Conservation (phyloP, 495 filamentous ascomycete species). For the Annulohypoxylon moriforme region DNA sequence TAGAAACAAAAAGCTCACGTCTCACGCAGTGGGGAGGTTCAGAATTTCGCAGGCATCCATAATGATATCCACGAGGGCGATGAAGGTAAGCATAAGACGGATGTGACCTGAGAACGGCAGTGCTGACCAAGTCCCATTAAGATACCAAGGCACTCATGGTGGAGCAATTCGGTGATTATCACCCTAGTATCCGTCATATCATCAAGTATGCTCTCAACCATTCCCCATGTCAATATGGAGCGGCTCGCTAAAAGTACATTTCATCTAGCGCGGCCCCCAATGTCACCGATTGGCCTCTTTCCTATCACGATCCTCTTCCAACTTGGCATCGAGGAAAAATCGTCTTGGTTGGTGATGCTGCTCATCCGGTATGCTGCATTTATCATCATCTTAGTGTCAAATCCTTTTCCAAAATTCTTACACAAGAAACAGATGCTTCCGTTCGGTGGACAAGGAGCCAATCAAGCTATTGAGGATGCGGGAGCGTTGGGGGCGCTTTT, state of each 20-base stretch:
- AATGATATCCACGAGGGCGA: slow-evolving; percentile 26
- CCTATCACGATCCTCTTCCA: slow-evolving; percentile 43
- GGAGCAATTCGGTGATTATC: slow-evolving; percentile 33
- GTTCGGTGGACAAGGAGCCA: slow-evolving; percentile 29
- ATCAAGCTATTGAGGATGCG: slow-evolving; percentile 27
- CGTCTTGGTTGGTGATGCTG: slow-evolving; percentile 58
- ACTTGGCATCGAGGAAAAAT: slow-evolving; percentile 51
- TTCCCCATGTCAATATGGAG: background rate
- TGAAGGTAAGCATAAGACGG: background rate
- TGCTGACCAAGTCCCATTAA: slow-evolving; percentile 20
- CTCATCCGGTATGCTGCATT: slow-evolving; percentile 48
- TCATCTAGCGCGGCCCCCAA: slow-evolving; percentile 43
- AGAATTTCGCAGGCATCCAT: slow-evolving; percentile 57
- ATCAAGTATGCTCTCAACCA: slow-evolving; percentile 26
- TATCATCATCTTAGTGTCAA: background rate
- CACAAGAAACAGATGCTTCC: slow-evolving; percentile 27
- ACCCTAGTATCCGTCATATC: slow-evolving; percentile 31
- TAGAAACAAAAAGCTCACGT: background rate
- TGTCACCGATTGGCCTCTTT: slow-evolving; percentile 57
- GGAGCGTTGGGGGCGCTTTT: slow-evolving; percentile 23
- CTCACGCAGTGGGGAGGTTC: slow-evolving; percentile 46
- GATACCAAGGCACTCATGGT: slow-evolving; percentile 31
- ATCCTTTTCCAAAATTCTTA: background rate
- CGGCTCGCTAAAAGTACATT: slow-evolving; percentile 1
- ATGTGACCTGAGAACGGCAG: background rate